These are phyloP conservation scores for Posidonia australis DNA, from an alignment of 106 monocot genomes.

Conservation along the genomic window DNA sequence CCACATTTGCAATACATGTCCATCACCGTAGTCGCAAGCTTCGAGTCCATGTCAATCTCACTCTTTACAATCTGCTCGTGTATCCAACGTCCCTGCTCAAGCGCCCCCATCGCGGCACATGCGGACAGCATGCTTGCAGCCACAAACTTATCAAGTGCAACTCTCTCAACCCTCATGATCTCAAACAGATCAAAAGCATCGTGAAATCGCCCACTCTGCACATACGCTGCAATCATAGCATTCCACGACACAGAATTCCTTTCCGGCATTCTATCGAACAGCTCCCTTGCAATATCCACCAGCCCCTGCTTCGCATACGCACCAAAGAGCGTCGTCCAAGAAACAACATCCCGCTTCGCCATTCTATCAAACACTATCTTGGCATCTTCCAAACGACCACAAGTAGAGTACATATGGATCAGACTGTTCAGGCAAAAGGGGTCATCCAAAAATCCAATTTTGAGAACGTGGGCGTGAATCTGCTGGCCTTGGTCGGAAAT, in stretches of 20 bases:
- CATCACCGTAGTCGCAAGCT: constrained; percentile 51
- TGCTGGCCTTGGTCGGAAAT: constrained; percentile 19
- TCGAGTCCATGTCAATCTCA: constrained; percentile 44
- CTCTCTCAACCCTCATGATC: constrained; percentile 33
- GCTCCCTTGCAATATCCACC: constrained; percentile 19
- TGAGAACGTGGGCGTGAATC: constrained; percentile 59
- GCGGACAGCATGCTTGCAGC: constrained; percentile 62
- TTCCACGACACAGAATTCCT: constrained; percentile 62
- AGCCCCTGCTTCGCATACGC: constrained; percentile 39
- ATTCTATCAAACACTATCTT: constrained; percentile 33
- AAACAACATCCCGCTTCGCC: constrained; percentile 42
- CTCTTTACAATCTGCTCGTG: constrained; percentile 32
- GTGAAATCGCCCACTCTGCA: constrained; percentile 19
- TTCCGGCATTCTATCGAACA: constrained; percentile 60
- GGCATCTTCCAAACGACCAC: not conserved
- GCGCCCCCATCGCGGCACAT: constrained; percentile 53
- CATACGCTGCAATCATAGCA: constrained; percentile 54
- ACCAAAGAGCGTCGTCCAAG: constrained; percentile 67
- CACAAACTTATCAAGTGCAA: constrained; percentile 39
- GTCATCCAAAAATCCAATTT: constrained; percentile 32
- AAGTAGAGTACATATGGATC: not conserved
- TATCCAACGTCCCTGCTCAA: constrained; percentile 53
- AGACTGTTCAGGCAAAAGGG: not conserved
- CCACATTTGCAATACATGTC: constrained; percentile 97
- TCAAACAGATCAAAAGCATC: constrained; percentile 50